Evolutionary conservation across 768 basidiomycete genomes (phyloP).

Genomic region (Suillus discolor): DNA sequence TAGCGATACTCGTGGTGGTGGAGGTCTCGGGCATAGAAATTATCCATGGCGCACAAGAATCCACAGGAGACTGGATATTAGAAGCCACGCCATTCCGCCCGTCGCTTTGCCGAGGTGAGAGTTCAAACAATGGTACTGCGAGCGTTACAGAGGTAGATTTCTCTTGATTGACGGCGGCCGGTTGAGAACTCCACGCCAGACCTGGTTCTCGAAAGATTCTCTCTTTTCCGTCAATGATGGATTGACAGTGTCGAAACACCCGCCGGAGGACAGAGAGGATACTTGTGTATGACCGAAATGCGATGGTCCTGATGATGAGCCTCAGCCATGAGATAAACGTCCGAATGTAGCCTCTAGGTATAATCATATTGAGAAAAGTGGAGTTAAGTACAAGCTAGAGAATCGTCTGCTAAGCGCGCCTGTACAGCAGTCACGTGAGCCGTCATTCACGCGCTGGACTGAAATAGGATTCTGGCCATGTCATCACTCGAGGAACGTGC

Average conservation of each 20-base stretch:
- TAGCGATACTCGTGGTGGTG: too few species aligned
- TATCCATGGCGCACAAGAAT: neutral
- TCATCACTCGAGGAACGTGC: too few species aligned
- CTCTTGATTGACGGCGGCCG: neutral
- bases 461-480: too few species aligned
- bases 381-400: neutral
- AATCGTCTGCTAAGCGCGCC: neutral
- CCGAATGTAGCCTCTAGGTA: neutral
- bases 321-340: neutral
- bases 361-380: neutral
- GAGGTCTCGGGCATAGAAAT: neutral
- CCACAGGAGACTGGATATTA: neutral
- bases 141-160: neutral
- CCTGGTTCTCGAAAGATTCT: neutral
- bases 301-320: neutral
- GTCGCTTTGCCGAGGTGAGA: neutral
- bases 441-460: neutral
- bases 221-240: neutral
- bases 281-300: neutral
- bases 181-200: neutral
- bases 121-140: neutral
- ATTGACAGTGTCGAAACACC: neutral
- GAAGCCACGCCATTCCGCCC: neutral
- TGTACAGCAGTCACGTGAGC: neutral
- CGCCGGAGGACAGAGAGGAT: neutral